Evolutionary conservation across 164 flowering plant species (phyloP).

Genomic region (Cinnamomum chago): DNA sequence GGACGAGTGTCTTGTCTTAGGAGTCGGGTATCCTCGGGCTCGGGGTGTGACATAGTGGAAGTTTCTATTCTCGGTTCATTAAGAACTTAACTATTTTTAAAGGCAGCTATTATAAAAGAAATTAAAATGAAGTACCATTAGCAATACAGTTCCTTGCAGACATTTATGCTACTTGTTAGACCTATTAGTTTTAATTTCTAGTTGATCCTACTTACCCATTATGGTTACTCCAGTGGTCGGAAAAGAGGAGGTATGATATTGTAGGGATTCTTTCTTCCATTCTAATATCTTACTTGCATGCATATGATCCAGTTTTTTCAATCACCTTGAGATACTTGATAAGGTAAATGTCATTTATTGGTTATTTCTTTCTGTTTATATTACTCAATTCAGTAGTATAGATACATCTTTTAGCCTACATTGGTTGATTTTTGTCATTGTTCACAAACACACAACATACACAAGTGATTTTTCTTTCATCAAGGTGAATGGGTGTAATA

Average conservation of each 20-base stretch:
- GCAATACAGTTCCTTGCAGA: neutral
- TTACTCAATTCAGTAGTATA: neutral
- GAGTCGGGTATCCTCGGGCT: too few species aligned
- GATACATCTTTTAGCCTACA: constrained; percentile 1
- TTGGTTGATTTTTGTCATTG: neutral
- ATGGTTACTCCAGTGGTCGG: constrained; percentile 77
- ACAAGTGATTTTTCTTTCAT: constrained; percentile 76
- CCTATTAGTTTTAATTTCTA: neutral
- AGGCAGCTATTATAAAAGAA: too few species aligned
- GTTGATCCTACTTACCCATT: constrained; percentile 1
- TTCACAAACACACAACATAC: constrained; percentile 52
- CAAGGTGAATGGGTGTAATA: constrained; percentile 38
- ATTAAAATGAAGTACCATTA: too few species aligned
- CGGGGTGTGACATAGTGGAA: neutral
- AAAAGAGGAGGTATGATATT: constrained; percentile 74
- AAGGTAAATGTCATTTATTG: constrained; percentile 44
- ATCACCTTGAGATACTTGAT: constrained; percentile 95
- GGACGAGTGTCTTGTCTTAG: too few species aligned
- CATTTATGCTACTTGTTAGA: neutral
- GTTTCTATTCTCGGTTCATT: too few species aligned
- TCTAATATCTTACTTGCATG: constrained; percentile 77
- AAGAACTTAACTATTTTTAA: too few species aligned
- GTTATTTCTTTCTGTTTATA: neutral
- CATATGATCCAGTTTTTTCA: constrained; percentile 88
- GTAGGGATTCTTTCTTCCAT: constrained; percentile 81